A percentile compares a stretch with the other conserved stretches of the same genome.
phyloP scores from a whole-genome alignment of 1,284 basidiomycete species.

The Irpex rosettiformis region DNA sequence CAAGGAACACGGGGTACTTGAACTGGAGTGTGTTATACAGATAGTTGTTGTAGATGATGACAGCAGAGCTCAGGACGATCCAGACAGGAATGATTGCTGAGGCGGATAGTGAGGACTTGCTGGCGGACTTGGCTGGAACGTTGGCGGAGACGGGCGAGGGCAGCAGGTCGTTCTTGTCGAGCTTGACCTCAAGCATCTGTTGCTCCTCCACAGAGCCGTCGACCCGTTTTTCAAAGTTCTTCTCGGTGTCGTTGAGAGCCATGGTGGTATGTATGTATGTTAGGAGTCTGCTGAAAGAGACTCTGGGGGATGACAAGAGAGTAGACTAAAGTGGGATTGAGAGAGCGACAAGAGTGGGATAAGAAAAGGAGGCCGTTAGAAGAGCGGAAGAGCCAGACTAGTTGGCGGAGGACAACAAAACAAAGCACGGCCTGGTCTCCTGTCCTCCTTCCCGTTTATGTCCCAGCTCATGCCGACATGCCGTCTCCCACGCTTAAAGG shows the following conservation, averaged over 20 bases:
- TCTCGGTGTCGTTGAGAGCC: conserved; percentile 10
- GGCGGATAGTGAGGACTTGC: conserved; percentile 51
- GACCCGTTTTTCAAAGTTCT: conserved; percentile 20
- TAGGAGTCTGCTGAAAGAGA: neutral
- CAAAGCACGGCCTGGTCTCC: neutral
- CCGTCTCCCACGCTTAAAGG: neutral
- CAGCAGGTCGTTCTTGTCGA: conserved; percentile 28
- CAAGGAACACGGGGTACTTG: conserved; percentile 84
- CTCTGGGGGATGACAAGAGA: conserved; percentile 3
- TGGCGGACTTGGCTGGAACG: conserved; percentile 28
- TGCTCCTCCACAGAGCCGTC: conserved; percentile 15
- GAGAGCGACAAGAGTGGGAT: conserved; percentile 16
- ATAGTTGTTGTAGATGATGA: conserved; percentile 98
- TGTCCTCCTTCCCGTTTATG: neutral
- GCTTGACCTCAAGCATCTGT: conserved; percentile 28
- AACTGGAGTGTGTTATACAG: conserved; percentile 83
- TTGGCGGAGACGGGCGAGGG: conserved; percentile 52
- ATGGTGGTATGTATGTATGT: neutral
- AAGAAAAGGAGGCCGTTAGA: conserved; percentile 3
- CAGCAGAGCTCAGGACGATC: conserved; percentile 87
- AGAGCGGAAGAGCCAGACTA: neutral
- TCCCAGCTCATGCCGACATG: neutral
- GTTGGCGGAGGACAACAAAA: neutral
- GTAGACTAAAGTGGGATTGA: conserved; percentile 2
- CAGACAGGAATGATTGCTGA: conserved; percentile 79